Conservation (phyloP, 2,329 filamentous ascomycete species). For the Penicillium sp. region DNA sequence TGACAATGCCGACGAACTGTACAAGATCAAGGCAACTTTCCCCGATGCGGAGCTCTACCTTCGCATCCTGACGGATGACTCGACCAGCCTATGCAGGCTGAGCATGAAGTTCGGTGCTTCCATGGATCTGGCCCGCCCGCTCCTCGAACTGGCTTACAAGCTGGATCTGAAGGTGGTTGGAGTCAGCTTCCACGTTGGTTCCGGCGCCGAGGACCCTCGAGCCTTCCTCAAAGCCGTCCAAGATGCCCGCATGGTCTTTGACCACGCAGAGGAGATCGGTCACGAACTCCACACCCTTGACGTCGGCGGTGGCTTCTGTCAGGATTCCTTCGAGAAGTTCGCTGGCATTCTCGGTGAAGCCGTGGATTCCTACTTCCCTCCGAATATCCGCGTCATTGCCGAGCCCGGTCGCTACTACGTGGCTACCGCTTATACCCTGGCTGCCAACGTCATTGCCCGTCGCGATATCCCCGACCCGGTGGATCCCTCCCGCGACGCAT, state of each 20-base stretch:
- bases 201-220: slow-evolving; percentile 88
- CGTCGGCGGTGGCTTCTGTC: slow-evolving; percentile 89
- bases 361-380: slow-evolving; percentile 84
- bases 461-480: slow-evolving; percentile 77
- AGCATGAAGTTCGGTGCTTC: slow-evolving; percentile 97
- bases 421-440: slow-evolving; percentile 87
- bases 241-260: slow-evolving; percentile 86
- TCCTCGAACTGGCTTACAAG: slow-evolving; percentile 77
- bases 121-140: slow-evolving; percentile 74
- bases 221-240: slow-evolving; percentile 89
- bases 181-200: slow-evolving; percentile 97
- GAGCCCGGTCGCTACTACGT: slow-evolving; percentile 98
- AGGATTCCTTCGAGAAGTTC: slow-evolving; percentile 90
- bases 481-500: slow-evolving; percentile 54
- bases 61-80: slow-evolving; percentile 95
- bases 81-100: slow-evolving; percentile 86
- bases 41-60: slow-evolving; percentile 89
- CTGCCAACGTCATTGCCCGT: slow-evolving; percentile 93
- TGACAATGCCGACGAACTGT: slow-evolving; percentile 95
- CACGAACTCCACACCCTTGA: slow-evolving; percentile 85
- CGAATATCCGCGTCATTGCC: slow-evolving; percentile 81
- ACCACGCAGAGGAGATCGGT: slow-evolving; percentile 75
- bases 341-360: slow-evolving; percentile 76
- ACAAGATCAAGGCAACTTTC: slow-evolving; percentile 93
- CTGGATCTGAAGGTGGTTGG: slow-evolving; percentile 89